Conservation (phyloP, 2,329 filamentous ascomycete genomes). For the Elsinoe australis region DNA sequence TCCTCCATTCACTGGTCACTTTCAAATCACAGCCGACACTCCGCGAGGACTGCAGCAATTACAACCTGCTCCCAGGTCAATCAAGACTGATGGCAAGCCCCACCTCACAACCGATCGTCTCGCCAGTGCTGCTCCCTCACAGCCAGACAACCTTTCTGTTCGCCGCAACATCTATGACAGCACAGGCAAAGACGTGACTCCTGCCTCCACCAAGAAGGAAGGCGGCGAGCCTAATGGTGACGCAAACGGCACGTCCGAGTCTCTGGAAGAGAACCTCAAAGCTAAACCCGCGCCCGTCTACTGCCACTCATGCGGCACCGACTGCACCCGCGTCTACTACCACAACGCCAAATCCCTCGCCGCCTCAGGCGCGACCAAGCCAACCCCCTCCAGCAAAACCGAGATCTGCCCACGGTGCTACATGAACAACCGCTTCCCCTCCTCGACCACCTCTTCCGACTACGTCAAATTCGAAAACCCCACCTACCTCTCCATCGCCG, state of each 20-base stretch:
- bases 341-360: slow-evolving; percentile 58
- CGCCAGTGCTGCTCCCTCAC: slow-evolving; percentile 62
- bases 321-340: slow-evolving; percentile 69
- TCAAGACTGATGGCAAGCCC: slow-evolving; percentile 52
- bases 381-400: slow-evolving; percentile 57
- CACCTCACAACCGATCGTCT: slow-evolving; percentile 62
- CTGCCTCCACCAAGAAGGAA: slow-evolving; percentile 37
- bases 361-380: slow-evolving; percentile 33
- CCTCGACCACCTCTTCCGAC: slow-evolving; percentile 67
- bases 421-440: slow-evolving; percentile 73
- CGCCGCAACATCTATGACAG: slow-evolving; percentile 93
- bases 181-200: slow-evolving; percentile 75
- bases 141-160: slow-evolving; percentile 83
- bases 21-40: slow-evolving; percentile 91
- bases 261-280: slow-evolving; percentile 52
- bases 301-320: slow-evolving; percentile 86
- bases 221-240: slow-evolving; percentile 61
- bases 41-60: slow-evolving; percentile 89
- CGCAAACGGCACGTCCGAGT: slow-evolving; percentile 56
- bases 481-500: slow-evolving; percentile 67
- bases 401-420: slow-evolving; percentile 90
- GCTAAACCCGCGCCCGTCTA: slow-evolving; percentile 61
- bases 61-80: slow-evolving; percentile 76
- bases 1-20: slow-evolving; percentile 94
- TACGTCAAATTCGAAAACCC: slow-evolving; percentile 87